Evolutionary conservation across 2,329 filamentous ascomycete species (phyloP).

Genomic region (Alternaria sp.): DNA sequence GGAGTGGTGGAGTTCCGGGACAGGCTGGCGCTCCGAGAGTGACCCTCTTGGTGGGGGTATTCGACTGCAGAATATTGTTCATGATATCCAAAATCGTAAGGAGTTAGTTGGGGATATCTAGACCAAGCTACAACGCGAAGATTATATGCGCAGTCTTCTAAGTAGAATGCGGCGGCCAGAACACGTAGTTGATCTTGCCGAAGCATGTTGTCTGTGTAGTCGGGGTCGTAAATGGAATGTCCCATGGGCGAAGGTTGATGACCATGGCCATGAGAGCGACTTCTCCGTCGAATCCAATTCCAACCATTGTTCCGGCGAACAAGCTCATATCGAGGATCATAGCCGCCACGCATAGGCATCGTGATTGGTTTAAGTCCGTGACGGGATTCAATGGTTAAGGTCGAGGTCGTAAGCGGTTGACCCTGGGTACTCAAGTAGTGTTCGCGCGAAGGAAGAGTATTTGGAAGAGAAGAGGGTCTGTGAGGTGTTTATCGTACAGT

Average conservation of each 20-base stretch:
- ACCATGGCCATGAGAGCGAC: background rate
- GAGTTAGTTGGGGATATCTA: background rate
- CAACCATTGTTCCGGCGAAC: background rate
- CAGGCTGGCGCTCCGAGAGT: background rate
- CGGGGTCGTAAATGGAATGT: background rate
- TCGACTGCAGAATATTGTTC: background rate
- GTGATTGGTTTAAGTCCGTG: background rate
- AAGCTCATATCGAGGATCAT: background rate
- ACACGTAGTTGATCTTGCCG: background rate
- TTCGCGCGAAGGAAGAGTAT: background rate
- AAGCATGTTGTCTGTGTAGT: background rate
- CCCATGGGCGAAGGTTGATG: background rate
- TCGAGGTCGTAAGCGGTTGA: background rate
- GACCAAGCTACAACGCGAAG: background rate
- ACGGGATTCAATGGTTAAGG: background rate
- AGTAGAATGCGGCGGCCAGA: background rate
- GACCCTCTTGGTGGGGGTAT: background rate
- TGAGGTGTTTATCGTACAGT: background rate
- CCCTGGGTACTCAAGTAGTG: background rate
- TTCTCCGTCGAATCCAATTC: background rate
- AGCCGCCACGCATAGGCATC: background rate
- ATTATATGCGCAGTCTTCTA: background rate
- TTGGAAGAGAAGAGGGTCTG: background rate
- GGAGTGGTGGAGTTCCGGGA: background rate
- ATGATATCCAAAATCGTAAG: background rate